These are phyloP conservation scores for Cucumis cinereus DNA, from an alignment of 306 rosid species.

Conservation along the genomic window DNA sequence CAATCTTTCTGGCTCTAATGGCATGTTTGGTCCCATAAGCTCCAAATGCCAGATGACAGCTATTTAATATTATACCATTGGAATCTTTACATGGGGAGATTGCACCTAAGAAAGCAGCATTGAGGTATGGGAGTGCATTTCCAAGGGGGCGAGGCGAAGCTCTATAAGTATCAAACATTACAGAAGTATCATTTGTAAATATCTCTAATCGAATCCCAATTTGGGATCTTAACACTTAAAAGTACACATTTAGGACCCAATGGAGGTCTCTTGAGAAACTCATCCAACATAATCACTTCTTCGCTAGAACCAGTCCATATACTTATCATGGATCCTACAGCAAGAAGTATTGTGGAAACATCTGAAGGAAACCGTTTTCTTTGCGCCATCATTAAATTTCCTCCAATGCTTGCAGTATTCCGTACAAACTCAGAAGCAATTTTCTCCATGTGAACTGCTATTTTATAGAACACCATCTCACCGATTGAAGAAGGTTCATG, in stretches of 20 bases:
- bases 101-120: constrained; percentile 73
- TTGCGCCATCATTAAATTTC: constrained; percentile 88
- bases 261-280: constrained; percentile 58
- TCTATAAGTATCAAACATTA: constrained; percentile 66
- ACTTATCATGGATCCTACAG: constrained; percentile 53
- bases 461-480: constrained; percentile 28
- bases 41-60: constrained; percentile 65
- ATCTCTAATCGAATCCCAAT: constrained; percentile 15
- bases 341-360: constrained; percentile 64
- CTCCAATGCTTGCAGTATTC: constrained; percentile 70
- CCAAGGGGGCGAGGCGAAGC: constrained; percentile 85
- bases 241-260: constrained; percentile 37
- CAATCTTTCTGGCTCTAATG: constrained; percentile 58
- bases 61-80: constrained; percentile 26
- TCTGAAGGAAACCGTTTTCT: constrained; percentile 76
- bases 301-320: constrained; percentile 29
- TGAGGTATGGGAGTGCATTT: constrained; percentile 63
- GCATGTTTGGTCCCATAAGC: constrained; percentile 62
- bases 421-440: constrained; percentile 56
- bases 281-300: constrained; percentile 49
- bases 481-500: constrained; percentile 18
- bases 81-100: constrained; percentile 36
- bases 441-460: constrained; percentile 64
- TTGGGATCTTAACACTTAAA: constrained; percentile 53
- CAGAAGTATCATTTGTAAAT: constrained; percentile 18